Base-by-base conservation (phyloP, 495 filamentous ascomycete genomes). In the Podospora pseudocomata region DNA sequence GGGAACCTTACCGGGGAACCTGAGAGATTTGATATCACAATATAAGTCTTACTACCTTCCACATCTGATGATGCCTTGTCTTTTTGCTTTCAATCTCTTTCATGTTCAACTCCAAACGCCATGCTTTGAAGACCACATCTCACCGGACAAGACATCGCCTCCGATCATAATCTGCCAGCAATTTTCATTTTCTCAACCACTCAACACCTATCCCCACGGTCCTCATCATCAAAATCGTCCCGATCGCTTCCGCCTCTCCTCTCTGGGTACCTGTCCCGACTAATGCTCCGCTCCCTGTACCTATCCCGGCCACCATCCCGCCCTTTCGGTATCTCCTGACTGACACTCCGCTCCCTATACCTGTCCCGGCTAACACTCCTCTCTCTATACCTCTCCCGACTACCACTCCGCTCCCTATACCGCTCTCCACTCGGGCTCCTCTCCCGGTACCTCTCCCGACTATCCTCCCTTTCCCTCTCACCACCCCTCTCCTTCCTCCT, bases 221-320 rank as follows among this genome's bases (percentile, higher is more conserved):
- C 59, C 65, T 60, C 44, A 23, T 69, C 62, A 26, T 32, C 18
- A 32, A 39, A 26, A 9, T 32, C 27, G 15, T 63, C 20, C 32
- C 60, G 26, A n/a, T 34, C 60, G 11, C 30, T 30, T 26, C 7
- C 63, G 20, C 11, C 20, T 16, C 5, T 68, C 66, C 7, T 44
- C 2, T 49, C 39, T 1, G 9, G 7, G 13, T 49, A 49, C 39
- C 39, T 49, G 1, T 49, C 39, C 39, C 39, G 39, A 2, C 39
- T 49, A 49, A 16, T 11, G 15, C 39, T 49, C 39, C 39, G 39
- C 15, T 49, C 39, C 39, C 39, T 11, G 15, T 11, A 49, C 13
- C 39, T 49, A 11, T 49, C 39, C 39, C 39, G 7, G 9, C 39
- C 13, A 6, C 13, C 39, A 49, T 13, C 39, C 7, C 39, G 39